Conservation (phyloP, 164 flowering plant species). For the Hamamelis virginiana region DNA sequence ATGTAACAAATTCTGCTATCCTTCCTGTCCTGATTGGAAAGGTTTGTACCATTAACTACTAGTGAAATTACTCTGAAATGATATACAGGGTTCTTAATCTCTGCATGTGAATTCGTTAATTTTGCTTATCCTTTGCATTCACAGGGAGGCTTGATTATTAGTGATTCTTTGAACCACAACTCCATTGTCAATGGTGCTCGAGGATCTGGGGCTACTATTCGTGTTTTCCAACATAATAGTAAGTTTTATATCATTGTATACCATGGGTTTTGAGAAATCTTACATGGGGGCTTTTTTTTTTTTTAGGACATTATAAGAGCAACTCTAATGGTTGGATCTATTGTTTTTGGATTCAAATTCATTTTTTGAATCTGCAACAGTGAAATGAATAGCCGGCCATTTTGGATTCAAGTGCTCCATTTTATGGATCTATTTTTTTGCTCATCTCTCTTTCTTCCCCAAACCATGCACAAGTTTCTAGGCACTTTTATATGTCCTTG, state of each 20-base stretch:
- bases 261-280: not conserved
- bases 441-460: too few species aligned
- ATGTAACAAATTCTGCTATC: conserved; percentile 88
- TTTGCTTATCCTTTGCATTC: conserved; percentile 6
- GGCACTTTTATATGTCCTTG: too few species aligned
- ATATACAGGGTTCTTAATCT: not conserved
- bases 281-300: not conserved
- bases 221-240: conserved; percentile 97
- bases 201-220: conserved; percentile 90
- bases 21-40: conserved; percentile 86
- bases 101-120: not conserved
- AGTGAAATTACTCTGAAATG: not conserved
- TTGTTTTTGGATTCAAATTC: too few species aligned
- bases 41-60: conserved; percentile 39
- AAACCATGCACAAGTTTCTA: too few species aligned
- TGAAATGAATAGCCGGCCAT: too few species aligned
- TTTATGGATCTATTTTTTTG: too few species aligned
- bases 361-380: too few species aligned
- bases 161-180: conserved; percentile 94
- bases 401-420: too few species aligned
- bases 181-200: conserved; percentile 99
- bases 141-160: conserved; percentile 92
- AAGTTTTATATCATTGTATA: conserved; percentile 25
- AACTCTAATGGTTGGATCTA: too few species aligned
- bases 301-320: too few species aligned